Evolutionary conservation across 2,329 filamentous ascomycete genomes (phyloP), one percentile per base, ranked within the genome.

Genomic region (Arthroderma uncinatum): DNA sequence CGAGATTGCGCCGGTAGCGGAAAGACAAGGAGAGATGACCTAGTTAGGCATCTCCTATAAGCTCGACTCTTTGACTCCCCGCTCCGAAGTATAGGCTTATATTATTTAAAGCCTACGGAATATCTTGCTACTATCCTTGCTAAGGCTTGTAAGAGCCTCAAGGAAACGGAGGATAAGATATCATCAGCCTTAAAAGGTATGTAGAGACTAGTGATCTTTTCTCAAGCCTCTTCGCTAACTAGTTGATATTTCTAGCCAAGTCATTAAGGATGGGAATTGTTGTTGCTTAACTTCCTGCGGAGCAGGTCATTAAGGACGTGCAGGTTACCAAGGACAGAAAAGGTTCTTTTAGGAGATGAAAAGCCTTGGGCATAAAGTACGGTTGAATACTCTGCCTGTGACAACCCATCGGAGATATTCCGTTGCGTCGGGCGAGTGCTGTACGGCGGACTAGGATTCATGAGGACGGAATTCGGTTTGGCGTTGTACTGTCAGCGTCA

Each of bases 61-160:
- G 36, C 36, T 12, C 36, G 36, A 4, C 36, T 37, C 10, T 37
- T 37, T 37, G 36, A 37, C 36, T 14, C 36, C n/a, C 36, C 36
- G 6, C 6, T 37, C 6, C n/a, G n/a, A n/a, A n/a, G n/a, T n/a
- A 12, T n/a, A 12, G 36, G 36, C 14, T 14, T 37, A 4, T n/a
- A 37, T 21, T 54, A 57, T 30, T 52, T 19, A 14, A 57, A 57
- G 36, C 56, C 56, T 12, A 21, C 21, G 23, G 37, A 53, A 16
- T 57, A 54, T 54, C 50, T 57, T 36, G 28, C 58, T 40, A 60
- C 54, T 8, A 25, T 56, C 39, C 33, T 53, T n/a, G 36, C 10
- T 37, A 14, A 37, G 36, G 4, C 36, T 37, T 37, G 36, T 37
- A 7, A 12, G 9, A 37, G 9, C 14, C 9, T 7, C 14, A n/a